These are phyloP conservation scores for Salix arbutifolia DNA, from an alignment of 345 rosid species.

Conservation along the genomic window DNA sequence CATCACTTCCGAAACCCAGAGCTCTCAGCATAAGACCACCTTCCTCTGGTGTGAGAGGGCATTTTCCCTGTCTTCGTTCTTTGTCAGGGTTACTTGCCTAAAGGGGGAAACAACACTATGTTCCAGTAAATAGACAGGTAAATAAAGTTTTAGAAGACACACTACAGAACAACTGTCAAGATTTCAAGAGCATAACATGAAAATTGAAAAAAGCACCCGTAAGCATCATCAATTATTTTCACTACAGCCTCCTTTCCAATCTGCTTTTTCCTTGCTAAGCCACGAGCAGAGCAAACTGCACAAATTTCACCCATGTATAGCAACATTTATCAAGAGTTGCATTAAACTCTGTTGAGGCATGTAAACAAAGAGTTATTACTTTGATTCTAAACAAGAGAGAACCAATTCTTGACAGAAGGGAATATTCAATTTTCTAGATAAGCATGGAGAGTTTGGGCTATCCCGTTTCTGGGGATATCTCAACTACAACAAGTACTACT, in stretches of 20 bases:
- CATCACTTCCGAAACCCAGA: constrained; percentile 83
- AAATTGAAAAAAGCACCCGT: constrained; percentile 25
- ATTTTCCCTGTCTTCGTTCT: constrained; percentile 73
- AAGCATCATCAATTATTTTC: constrained; percentile 29
- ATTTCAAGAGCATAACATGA: not conserved
- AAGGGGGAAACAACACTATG: not conserved
- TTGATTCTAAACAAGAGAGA: not conserved
- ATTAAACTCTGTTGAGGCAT: not conserved
- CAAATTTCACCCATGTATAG: too few relatives aligned
- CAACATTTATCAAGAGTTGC: too few relatives aligned
- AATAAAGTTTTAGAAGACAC: not conserved
- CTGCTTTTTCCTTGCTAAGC: constrained; percentile 8
- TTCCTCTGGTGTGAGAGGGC: constrained; percentile 90
- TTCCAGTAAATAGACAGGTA: not conserved
- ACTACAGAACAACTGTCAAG: not conserved
- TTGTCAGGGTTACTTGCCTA: constrained; percentile 73
- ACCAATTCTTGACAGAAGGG: too few relatives aligned
- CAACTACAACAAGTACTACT: constrained; percentile 66
- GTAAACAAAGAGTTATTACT: not conserved
- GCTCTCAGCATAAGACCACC: constrained; percentile 89
- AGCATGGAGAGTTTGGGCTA: constrained; percentile 68
- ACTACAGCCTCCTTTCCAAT: constrained; percentile 25
- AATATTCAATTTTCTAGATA: too few relatives aligned
- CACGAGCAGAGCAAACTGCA: constrained; percentile 2
- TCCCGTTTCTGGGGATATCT: constrained; percentile 72